Evolutionary conservation across 805 yeast species (phyloP).

Genomic region (Maudiozyma barnettii): DNA sequence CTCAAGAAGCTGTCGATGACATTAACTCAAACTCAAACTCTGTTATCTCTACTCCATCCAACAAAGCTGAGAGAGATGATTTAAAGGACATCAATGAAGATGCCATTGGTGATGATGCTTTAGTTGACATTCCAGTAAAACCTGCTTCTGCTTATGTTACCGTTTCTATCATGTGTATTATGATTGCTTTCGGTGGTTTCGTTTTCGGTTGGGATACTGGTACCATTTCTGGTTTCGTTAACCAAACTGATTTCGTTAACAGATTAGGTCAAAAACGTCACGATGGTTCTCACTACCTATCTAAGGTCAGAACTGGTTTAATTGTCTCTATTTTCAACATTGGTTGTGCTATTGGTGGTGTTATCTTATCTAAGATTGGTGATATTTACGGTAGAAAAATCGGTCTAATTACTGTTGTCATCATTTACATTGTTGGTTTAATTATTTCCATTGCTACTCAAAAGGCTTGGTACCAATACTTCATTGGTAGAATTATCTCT

Average conservation of each 20-base stretch:
- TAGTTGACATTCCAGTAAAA: slow-evolving; percentile 7
- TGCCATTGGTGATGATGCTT: neutral
- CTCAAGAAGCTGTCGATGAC: neutral
- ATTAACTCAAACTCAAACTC: slow-evolving; percentile 4
- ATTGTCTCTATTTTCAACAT: slow-evolving; percentile 50
- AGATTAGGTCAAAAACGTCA: slow-evolving; percentile 44
- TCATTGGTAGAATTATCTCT: slow-evolving; percentile 54
- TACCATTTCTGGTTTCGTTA: slow-evolving; percentile 66
- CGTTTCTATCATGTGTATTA: slow-evolving; percentile 2
- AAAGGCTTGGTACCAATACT: slow-evolving; percentile 54
- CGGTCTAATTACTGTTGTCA: slow-evolving; percentile 52
- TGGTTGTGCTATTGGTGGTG: slow-evolving; percentile 42
- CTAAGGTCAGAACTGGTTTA: slow-evolving; percentile 47
- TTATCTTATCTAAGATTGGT: slow-evolving; percentile 2
- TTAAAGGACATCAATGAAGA: slow-evolving; percentile 9
- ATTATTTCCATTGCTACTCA: slow-evolving; percentile 52
- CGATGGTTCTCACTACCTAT: slow-evolving; percentile 37
- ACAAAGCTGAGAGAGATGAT: slow-evolving; percentile 21
- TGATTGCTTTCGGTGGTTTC: slow-evolving; percentile 5
- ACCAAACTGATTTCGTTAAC: slow-evolving; percentile 40
- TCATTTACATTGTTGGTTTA: slow-evolving; percentile 57
- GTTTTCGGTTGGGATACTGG: slow-evolving; percentile 64
- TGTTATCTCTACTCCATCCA: slow-evolving; percentile 17
- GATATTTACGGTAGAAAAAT: slow-evolving; percentile 48
- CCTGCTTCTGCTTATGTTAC: slow-evolving; percentile 5